phyloP scores from a whole-genome alignment of 495 filamentous ascomycete species.

The Penicillium argentinense region DNA sequence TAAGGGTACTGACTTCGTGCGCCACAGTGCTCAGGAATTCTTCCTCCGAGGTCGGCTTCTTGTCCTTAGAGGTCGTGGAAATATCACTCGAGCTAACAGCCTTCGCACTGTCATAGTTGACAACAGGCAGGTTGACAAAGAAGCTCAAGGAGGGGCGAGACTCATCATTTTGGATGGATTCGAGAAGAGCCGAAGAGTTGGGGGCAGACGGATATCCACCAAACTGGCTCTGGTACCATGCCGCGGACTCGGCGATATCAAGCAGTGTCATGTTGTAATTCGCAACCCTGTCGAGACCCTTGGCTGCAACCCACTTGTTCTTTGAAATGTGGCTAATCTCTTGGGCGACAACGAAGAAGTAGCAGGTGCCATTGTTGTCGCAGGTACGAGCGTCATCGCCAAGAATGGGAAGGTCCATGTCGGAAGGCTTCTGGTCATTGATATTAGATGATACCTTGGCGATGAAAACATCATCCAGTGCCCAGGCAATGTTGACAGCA shows the following conservation, averaged over 20 bases:
- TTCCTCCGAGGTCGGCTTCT: background rate
- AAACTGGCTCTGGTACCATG: background rate
- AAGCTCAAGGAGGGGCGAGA: background rate
- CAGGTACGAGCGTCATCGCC: background rate
- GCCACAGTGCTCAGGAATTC: background rate
- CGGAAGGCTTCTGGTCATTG: background rate
- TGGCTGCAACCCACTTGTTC: background rate
- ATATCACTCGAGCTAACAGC: background rate
- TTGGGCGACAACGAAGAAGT: slow-evolving; percentile 3
- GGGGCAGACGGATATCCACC: background rate
- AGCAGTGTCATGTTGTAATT: slow-evolving; percentile 1
- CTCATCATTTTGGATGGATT: background rate
- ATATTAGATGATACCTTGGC: background rate
- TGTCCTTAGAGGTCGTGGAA: no score
- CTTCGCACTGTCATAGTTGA: background rate
- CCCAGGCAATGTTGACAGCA: slow-evolving; percentile 1
- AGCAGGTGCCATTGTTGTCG: slow-evolving; percentile 1
- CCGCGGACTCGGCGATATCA: background rate
- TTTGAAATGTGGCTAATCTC: background rate
- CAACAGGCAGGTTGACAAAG: slow-evolving; percentile 3
- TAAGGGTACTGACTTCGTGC: background rate
- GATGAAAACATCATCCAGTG: background rate
- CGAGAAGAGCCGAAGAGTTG: background rate
- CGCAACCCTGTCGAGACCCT: background rate
- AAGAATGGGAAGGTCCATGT: background rate